These are phyloP conservation scores for Cadophora luteo-olivacea DNA, from an alignment of 2,329 filamentous ascomycete genomes.

Conservation along the genomic window DNA sequence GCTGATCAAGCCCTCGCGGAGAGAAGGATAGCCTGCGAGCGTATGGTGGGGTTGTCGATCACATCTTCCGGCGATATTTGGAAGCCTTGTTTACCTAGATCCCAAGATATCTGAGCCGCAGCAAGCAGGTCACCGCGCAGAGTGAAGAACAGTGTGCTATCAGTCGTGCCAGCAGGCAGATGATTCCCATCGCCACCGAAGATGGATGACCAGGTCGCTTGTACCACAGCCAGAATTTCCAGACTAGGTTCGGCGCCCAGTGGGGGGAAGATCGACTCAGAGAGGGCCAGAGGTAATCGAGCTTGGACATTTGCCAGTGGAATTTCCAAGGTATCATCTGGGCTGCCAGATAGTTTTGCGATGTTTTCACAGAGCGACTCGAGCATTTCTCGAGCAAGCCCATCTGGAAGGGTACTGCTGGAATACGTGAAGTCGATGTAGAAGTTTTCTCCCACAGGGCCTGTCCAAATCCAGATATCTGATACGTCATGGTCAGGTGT, in stretches of 20 bases:
- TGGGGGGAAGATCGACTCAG: neutral
- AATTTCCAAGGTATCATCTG: neutral
- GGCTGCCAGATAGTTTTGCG: neutral
- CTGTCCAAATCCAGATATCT: slow-evolving; percentile 18
- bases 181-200: neutral
- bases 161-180: neutral
- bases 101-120: slow-evolving; percentile 11
- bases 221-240: slow-evolving; percentile 7
- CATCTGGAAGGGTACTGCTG: neutral
- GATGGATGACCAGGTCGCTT: slow-evolving; percentile 3
- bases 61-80: slow-evolving; percentile 8
- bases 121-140: slow-evolving; percentile 16
- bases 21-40: slow-evolving; percentile 2
- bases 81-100: slow-evolving; percentile 5
- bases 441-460: slow-evolving; percentile 17
- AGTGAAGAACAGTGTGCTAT: slow-evolving; percentile 14
- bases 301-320: neutral
- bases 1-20: neutral
- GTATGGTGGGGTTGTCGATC: slow-evolving; percentile 17
- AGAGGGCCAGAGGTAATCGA: neutral
- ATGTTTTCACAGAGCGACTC: slow-evolving; percentile 13
- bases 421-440: slow-evolving; percentile 18
- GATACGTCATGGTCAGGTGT: slow-evolving; percentile 18
- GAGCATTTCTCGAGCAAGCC: slow-evolving; percentile 5
- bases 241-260: neutral